Base-by-base conservation (phyloP, 169 alveolate species). In the Plasmodium relictum region DNA sequence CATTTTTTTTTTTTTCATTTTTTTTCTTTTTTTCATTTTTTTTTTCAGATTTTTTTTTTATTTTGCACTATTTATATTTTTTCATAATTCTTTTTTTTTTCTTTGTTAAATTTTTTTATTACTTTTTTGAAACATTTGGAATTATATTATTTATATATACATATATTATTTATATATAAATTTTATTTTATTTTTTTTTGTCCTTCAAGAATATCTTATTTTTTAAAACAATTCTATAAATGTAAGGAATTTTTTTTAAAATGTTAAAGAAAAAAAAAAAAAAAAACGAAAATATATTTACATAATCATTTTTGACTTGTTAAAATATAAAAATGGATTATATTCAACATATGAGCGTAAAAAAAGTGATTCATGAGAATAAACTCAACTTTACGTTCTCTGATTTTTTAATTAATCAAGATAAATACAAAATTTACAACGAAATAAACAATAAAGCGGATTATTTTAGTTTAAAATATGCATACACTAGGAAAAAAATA, bases 271-370 rank as follows among this genome's bases (percentile, higher is more conserved):
- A 8, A 62, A 62, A 37, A 22, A 61, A 6, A 61, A 61, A 61
- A 24, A 22, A 22, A 61, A 58, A 3, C 16, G 0, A 14, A 58
- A 61, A 24, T 6, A 61, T 16, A 61, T 31, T 31, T 31, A 31
- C 39, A 31, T 31, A 31, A 31, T 31, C 39, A 31, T 31, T 31
- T 31, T 31, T 31, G 39, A 31, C 39, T 31, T 31, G 2, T 39
- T n/a, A 63, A 12, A 62, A 76, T 62, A 37, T 50, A 70, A 24
- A 63, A 63, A 76, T 63, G 76, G 45, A 42, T 22, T 76, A 68
- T 76, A 68, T 76, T 63, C 74, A 76, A 48, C 59, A 42, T 58
- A n/a, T 70, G 50, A 66, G 62, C 73, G 70, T 76, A 50, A 41
- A 50, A 22, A 76, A 41, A 63, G 76, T 76, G 70, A 37, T 76